A percentile compares a stretch with the other conserved stretches of the same genome.
Evolutionary conservation across 1,284 basidiomycete genomes (phyloP).

Genomic region (Jaminaea rosea): DNA sequence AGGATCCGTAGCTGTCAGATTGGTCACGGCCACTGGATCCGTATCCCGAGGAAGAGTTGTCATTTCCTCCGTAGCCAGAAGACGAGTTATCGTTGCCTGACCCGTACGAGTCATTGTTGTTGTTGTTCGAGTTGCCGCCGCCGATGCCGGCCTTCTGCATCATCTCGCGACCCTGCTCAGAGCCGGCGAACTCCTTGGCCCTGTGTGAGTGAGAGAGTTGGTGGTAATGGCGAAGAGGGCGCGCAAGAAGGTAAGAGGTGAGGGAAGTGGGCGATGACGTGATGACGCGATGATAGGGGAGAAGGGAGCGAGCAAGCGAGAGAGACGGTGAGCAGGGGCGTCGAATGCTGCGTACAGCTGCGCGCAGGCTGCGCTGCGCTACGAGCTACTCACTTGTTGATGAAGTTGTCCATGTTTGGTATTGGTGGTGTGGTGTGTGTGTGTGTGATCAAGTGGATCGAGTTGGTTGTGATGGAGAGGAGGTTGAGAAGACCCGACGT

Average conservation of each 20-base stretch:
- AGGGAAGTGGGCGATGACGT: neutral
- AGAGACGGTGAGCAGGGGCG: neutral
- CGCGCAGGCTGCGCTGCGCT: too few relatives aligned
- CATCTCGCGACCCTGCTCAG: conserved; percentile 1
- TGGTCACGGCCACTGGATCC: neutral
- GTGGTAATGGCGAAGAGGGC: neutral
- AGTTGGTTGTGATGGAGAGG: neutral
- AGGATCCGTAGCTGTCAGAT: neutral
- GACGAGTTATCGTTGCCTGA: conserved; percentile 3
- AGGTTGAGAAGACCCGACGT: too few relatives aligned
- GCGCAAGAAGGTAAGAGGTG: neutral
- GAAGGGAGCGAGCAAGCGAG: neutral
- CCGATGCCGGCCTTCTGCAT: neutral
- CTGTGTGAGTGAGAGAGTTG: neutral
- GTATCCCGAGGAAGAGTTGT: neutral
- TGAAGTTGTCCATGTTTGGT: conserved; percentile 1
- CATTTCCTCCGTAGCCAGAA: neutral
- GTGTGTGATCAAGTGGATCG: neutral
- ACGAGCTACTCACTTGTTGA: conserved; percentile 7
- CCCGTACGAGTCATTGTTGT: conserved; percentile 4
- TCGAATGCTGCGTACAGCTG: neutral
- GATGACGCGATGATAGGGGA: too few relatives aligned
- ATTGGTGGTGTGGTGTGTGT: neutral
- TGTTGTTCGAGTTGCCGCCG: neutral
- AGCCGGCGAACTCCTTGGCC: conserved; percentile 5